phyloP scores from a whole-genome alignment of 1,284 basidiomycete genomes.

The Entoloma clypeatum region DNA sequence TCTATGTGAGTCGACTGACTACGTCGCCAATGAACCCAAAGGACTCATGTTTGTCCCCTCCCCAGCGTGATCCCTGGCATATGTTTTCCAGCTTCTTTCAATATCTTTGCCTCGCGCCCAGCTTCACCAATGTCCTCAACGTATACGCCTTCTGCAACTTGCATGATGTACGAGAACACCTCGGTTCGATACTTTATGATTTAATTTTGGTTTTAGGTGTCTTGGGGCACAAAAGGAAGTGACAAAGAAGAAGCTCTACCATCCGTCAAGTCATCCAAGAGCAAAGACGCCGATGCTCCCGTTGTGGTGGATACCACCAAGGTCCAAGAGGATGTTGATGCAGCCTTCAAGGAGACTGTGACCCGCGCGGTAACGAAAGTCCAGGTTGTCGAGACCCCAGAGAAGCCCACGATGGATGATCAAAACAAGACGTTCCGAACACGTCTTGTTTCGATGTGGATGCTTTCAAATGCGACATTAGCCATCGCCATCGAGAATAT shows the following conservation, averaged over 20 bases:
- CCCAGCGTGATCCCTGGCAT: constrained; percentile 93
- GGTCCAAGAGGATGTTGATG: constrained; percentile 86
- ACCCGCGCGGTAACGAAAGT: constrained; percentile 87
- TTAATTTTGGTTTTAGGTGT: constrained; percentile 46
- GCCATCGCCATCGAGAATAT: constrained; percentile 83
- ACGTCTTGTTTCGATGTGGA: constrained; percentile 82
- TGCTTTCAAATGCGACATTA: constrained; percentile 77
- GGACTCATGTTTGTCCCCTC: constrained; percentile 12
- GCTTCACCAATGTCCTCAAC: constrained; percentile 92
- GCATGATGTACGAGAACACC: constrained; percentile 63
- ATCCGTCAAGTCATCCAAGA: constrained; percentile 81
- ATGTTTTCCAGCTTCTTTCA: constrained; percentile 97
- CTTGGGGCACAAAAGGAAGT: constrained; percentile 95
- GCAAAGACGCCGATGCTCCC: constrained; percentile 68
- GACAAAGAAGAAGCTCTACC: constrained; percentile 96
- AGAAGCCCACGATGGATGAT: constrained; percentile 88
- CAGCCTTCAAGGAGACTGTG: constrained; percentile 92
- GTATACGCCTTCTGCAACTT: constrained; percentile 96
- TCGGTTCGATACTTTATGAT: constrained; percentile 7
- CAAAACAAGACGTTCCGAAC: constrained; percentile 94
- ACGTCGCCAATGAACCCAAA: background rate
- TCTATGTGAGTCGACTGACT: constrained; percentile 65
- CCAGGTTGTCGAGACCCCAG: constrained; percentile 61
- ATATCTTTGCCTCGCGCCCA: constrained; percentile 86
- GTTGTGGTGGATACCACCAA: constrained; percentile 82